Conservation (phyloP, 2,329 filamentous ascomycete genomes). For the Scedosporium dehoogii region DNA sequence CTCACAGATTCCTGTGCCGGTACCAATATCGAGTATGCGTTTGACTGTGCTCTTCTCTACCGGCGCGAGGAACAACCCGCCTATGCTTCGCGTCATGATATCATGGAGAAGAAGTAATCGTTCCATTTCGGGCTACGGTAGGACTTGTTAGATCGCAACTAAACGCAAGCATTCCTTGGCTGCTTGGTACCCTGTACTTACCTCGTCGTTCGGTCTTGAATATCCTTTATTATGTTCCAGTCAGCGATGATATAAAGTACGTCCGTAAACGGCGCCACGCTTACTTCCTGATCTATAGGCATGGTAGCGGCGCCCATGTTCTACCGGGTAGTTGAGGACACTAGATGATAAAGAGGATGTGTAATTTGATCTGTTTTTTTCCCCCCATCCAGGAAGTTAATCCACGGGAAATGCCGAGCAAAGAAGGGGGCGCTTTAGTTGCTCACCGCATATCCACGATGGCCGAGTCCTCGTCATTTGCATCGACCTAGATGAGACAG, state of each 20-base stretch:
- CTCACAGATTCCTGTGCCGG: constrained; percentile 30
- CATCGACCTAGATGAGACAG: too few species aligned
- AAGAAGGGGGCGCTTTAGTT: too few species aligned
- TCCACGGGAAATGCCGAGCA: too few species aligned
- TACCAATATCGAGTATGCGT: constrained; percentile 31
- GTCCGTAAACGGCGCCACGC: not conserved
- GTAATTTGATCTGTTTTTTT: constrained; percentile 10
- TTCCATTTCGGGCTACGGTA: constrained; percentile 20
- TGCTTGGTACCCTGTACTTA: not conserved
- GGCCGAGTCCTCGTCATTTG: too few species aligned
- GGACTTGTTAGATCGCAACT: not conserved
- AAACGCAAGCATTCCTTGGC: too few species aligned
- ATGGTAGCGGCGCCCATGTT: constrained; percentile 23
- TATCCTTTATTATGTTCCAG: not conserved
- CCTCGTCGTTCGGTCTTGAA: constrained; percentile 3
- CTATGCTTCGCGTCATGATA: constrained; percentile 18
- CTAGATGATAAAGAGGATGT: constrained; percentile 19
- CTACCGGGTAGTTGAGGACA: constrained; percentile 17
- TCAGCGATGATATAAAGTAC: not conserved
- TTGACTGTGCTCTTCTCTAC: constrained; percentile 16
- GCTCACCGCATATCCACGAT: too few species aligned
- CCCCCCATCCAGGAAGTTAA: too few species aligned
- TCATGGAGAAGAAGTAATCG: constrained; percentile 27
- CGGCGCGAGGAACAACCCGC: constrained; percentile 17
- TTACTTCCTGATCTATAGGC: constrained; percentile 21